A percentile compares a stretch with the other conserved stretches of the same genome.
Evolutionary conservation across 768 basidiomycete species (phyloP).

Genomic region (Auricularia heimuer): DNA sequence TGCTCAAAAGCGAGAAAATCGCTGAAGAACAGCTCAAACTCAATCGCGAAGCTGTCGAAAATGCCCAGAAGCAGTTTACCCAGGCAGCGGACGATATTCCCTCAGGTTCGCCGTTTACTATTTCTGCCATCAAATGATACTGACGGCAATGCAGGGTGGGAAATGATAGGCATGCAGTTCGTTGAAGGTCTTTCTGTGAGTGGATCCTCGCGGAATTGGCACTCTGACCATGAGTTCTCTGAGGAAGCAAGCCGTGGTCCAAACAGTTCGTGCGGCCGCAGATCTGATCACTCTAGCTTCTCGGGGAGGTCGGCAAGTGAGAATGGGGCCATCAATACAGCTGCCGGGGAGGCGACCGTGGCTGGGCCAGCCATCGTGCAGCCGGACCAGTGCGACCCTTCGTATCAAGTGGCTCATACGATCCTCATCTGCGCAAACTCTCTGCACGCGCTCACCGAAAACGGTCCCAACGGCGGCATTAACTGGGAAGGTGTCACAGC

Average conservation of each 20-base stretch:
- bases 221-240: too few species aligned
- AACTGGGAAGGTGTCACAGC: neutral
- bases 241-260: too few species aligned
- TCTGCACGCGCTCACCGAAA: neutral
- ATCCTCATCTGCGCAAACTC: neutral
- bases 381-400: neutral
- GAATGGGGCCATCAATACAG: too few species aligned
- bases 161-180: neutral
- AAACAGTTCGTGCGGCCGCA: too few species aligned
- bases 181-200: too few species aligned
- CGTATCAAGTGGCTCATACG: neutral
- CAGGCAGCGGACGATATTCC: conserved; percentile 1
- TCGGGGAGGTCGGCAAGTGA: too few species aligned
- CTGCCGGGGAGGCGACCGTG: too few species aligned
- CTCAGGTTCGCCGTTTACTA: neutral
- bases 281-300: too few species aligned
- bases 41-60: neutral
- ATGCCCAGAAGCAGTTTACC: conserved; percentile 2
- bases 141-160: neutral
- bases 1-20: neutral
- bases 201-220: too few species aligned
- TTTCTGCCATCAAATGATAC: neutral
- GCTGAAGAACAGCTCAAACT: neutral
- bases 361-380: too few species aligned
- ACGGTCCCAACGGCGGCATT: neutral